Evolutionary conservation across 805 yeast genomes (phyloP), one percentile per base, ranked within the genome.

Genomic region (Candida silvicultrix): DNA sequence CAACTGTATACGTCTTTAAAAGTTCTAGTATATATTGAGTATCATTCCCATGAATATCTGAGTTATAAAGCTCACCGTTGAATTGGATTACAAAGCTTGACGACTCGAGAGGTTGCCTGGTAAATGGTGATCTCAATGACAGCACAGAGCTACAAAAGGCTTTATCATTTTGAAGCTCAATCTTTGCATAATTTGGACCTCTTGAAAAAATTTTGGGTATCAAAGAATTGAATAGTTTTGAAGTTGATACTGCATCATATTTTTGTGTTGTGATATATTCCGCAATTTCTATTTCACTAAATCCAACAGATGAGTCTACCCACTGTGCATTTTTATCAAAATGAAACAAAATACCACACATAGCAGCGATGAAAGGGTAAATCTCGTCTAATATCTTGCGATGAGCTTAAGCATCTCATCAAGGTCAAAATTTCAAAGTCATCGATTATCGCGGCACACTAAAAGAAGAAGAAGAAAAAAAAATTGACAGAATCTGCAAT

Each of bases 1-100:
- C 41, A 3, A 83, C 63, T 20, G 62, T 58, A 15, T 43, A 25
- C 7, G 45, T 45, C 12, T 52, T 43, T 28, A 85, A 58, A 28
- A 56, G 55, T 1, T 67, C 55, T 41, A 69, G 66, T 6, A 88
- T 64, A 51, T 62, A 84, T 3, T 62, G 68, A 0, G 95, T 81
- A 62, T 90, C 97, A 59, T 86, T 86, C 0, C 69, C 64, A 0
- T 54, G 52, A 20, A 84, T 74, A 34, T 74, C 83, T 1, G 61
- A 53, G 51, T 83, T 83, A 62, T 94, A 94, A 11, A 94, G 64
- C 56, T 94, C 97, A 0, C 99, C 99, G 61, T 95, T 94, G 65
- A 85, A 92, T 58, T 89, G 96, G 9, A 95, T 58, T 0, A 75
- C 56, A 42, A 58, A 71, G 54, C 68, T 52, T 40, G 65, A 55